Evolutionary conservation across 208 protist species (phyloP), one percentile per base, ranked within the genome.

Genomic region (Leishmania mexicana): DNA sequence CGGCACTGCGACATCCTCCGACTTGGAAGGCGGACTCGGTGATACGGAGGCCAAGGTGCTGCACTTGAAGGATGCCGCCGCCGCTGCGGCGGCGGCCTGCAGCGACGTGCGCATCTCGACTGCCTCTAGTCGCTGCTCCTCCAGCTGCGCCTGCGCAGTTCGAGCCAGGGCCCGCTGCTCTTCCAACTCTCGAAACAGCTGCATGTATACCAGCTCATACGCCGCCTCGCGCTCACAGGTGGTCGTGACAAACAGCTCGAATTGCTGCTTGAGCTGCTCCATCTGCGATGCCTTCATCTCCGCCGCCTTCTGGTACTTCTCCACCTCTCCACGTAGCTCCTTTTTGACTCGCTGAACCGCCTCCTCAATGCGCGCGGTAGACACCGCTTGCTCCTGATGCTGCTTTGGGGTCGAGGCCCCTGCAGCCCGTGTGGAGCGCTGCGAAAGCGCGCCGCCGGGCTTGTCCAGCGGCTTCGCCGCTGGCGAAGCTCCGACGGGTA

Each of bases 191-290:
- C 79, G 86, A 65, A 85, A 81, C 2, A 90, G 54, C n/a, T 79
- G 71, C 28, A 72, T 51, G 82, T 94, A 91, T 8, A 95, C 89
- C 49, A 88, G 72, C 80, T 90, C 88, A 78, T 93, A 96, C 11
- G 76, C 90, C 49, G 87, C 90, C 83, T 96, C 91, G 13, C 93
- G 88, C 88, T 96, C 91, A 74, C 86, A 89, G 17, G 87, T 83
- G 62, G 86, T 83, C 28, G 83, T 88, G 35, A 94, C 90, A 78
- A 96, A 96, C 7, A 85, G 78, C 79, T 95, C 90, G 76, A 96
- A 95, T 58, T 90, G 83, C 21, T 84, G 75, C 62, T 87, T 93
- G 19, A 94, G 76, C 24, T 83, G 79, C 73, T 83, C 82, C 51
- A 76, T 72, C 57, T 79, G 64, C 7, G 74, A 60, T 38, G 78